A percentile compares a stretch with the other conserved stretches of the same genome.
These are phyloP conservation scores for Hapsidospora chrysogenum DNA, from an alignment of 495 filamentous ascomycete species.

Conservation along the genomic window DNA sequence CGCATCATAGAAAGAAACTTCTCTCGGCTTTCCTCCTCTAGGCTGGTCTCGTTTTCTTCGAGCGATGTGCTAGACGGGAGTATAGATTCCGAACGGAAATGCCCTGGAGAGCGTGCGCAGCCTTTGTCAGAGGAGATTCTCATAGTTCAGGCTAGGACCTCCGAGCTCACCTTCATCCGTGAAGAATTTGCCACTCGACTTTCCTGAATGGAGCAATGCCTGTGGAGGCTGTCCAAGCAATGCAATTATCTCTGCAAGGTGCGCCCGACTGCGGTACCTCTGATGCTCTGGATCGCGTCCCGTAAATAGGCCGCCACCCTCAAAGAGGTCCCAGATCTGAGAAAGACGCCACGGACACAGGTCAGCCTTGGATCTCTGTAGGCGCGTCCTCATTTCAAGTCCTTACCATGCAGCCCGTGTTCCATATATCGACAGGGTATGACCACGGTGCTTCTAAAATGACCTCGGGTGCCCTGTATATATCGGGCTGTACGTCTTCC, in stretches of 20 bases:
- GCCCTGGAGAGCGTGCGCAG: too few relatives aligned
- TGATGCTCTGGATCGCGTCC: constrained; percentile 24
- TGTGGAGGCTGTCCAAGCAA: constrained; percentile 27
- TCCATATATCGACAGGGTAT: constrained; percentile 33
- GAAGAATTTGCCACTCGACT: not conserved
- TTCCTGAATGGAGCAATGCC: constrained; percentile 14
- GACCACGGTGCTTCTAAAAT: constrained; percentile 26
- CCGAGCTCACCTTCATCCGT: not conserved
- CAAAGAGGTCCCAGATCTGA: constrained; percentile 34
- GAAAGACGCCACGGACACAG: too few relatives aligned
- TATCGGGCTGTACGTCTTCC: constrained; percentile 14
- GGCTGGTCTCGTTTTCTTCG: too few relatives aligned
- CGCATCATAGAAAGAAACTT: too few relatives aligned
- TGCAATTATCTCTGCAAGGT: constrained; percentile 28
- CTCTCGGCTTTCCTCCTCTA: too few relatives aligned
- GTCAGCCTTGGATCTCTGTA: too few relatives aligned
- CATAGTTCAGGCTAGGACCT: too few relatives aligned
- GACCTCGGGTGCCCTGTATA: constrained; percentile 31
- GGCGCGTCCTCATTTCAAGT: too few relatives aligned
- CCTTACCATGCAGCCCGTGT: constrained; percentile 31
- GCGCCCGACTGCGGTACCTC: constrained; percentile 23
- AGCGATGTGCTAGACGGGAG: too few relatives aligned
- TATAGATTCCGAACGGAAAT: too few relatives aligned
- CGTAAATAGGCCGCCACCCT: constrained; percentile 27
- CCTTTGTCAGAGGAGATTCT: too few relatives aligned